These are phyloP conservation scores for Hypoxylon sp. DNA, from an alignment of 2,329 filamentous ascomycete genomes.

Conservation along the genomic window DNA sequence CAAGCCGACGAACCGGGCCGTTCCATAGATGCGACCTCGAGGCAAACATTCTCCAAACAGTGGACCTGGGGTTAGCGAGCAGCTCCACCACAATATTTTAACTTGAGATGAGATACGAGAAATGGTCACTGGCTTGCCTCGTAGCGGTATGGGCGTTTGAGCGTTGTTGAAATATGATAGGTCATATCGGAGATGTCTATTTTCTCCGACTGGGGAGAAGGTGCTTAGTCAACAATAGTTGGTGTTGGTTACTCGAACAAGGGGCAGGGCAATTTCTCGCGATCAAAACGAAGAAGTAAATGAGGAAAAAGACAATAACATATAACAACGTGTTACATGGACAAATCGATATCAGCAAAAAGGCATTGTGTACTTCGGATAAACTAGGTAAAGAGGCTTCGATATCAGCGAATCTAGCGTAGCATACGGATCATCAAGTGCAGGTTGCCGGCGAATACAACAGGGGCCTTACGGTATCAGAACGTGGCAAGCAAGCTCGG, in stretches of 20 bases:
- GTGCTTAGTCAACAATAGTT: not conserved
- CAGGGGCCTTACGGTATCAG: conserved; percentile 4
- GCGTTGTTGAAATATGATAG: conserved; percentile 2
- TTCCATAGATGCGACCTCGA: conserved; percentile 14
- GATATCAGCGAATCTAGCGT: conserved; percentile 8
- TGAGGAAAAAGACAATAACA: not conserved
- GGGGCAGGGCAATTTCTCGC: not conserved
- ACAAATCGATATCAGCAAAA: not conserved
- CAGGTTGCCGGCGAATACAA: conserved; percentile 6
- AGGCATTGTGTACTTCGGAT: not conserved
- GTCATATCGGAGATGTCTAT: not conserved
- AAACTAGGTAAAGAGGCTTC: not conserved
- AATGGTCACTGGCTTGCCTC: not conserved
- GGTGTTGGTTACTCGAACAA: not conserved
- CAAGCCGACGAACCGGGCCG: conserved; percentile 26
- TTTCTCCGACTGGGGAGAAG: not conserved
- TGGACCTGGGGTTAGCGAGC: not conserved
- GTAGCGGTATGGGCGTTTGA: conserved; percentile 1
- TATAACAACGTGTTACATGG: not conserved
- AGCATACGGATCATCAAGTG: not conserved
- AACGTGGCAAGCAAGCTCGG: conserved; percentile 8
- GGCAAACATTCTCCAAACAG: not conserved
- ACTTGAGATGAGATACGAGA: conserved; percentile 12
- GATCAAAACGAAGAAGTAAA: not conserved
- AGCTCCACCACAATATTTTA: conserved; percentile 12